phyloP scores from a whole-genome alignment of 208 protist genomes.

The Acanthamoeba triangularis region DNA sequence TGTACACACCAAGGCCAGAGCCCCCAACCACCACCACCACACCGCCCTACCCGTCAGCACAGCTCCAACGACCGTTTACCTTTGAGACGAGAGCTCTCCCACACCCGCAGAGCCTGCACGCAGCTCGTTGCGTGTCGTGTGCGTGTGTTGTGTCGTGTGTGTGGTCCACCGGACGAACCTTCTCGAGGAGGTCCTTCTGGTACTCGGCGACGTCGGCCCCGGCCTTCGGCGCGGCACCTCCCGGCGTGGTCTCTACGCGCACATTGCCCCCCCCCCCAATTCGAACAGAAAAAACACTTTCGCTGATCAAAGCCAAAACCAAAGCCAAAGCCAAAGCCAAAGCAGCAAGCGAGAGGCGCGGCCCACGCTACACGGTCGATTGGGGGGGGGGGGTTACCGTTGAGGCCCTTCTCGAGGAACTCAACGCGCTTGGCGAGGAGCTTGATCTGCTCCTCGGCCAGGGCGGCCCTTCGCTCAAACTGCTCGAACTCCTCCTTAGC shows the following conservation, averaged over 20 bases:
- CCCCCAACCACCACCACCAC: too few relatives aligned
- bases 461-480: conserved; percentile 33
- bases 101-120: too few relatives aligned
- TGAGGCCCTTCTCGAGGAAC: conserved; percentile 10
- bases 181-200: conserved; percentile 2
- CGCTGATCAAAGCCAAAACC: too few relatives aligned
- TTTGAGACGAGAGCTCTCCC: too few relatives aligned
- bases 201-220: background rate
- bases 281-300: too few relatives aligned
- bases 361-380: background rate
- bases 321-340: too few relatives aligned
- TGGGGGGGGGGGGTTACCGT: background rate
- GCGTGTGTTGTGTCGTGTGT: too few relatives aligned
- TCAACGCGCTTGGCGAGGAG: conserved; percentile 14
- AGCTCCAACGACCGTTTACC: too few relatives aligned
- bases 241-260: background rate
- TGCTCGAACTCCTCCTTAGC: conserved; percentile 34
- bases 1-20: too few relatives aligned
- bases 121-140: background rate
- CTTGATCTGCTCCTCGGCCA: conserved; percentile 29
- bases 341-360: too few relatives aligned
- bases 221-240: background rate
- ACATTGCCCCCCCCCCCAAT: too few relatives aligned
- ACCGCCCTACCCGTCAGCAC: too few relatives aligned
- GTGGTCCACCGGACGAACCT: background rate